phyloP scores from a whole-genome alignment of 805 yeast species.

The Yarrowia phangngaensis region DNA sequence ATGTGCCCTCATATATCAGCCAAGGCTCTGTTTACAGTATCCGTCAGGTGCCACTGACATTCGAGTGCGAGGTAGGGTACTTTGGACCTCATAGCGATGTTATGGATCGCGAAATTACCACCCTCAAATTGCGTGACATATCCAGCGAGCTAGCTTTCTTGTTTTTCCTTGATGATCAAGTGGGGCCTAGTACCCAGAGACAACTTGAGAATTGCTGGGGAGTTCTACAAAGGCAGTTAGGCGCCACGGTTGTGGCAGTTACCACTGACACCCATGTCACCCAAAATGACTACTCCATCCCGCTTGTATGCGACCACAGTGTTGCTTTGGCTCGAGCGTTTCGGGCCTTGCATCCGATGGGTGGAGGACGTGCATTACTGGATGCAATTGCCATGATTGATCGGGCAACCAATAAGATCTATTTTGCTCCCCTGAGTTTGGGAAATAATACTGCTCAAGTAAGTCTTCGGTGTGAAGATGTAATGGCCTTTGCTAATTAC shows the following conservation, averaged over 20 bases:
- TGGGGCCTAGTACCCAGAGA: neutral
- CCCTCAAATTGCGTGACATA: slow-evolving; percentile 8
- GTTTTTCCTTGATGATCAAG: slow-evolving; percentile 8
- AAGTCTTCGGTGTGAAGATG: slow-evolving; percentile 12
- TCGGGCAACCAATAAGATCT: slow-evolving; percentile 27
- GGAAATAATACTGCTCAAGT: slow-evolving; percentile 20
- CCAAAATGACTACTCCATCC: slow-evolving; percentile 15
- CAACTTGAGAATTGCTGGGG: slow-evolving; percentile 16
- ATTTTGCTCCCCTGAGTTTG: slow-evolving; percentile 25
- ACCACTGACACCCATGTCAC: slow-evolving; percentile 1
- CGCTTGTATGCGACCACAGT: slow-evolving; percentile 32
- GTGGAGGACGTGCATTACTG: slow-evolving; percentile 36
- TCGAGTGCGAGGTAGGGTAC: slow-evolving; percentile 13
- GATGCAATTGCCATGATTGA: slow-evolving; percentile 37
- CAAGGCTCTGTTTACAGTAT: slow-evolving; percentile 21
- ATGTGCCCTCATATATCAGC: slow-evolving; percentile 7
- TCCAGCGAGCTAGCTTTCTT: slow-evolving; percentile 17
- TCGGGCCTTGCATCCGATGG: slow-evolving; percentile 38
- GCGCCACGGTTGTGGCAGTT: slow-evolving; percentile 13
- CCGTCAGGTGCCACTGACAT: slow-evolving; percentile 18
- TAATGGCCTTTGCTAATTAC: slow-evolving; percentile 24
- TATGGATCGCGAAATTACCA: slow-evolving; percentile 6
- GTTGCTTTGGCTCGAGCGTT: slow-evolving; percentile 36
- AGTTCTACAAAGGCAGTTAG: slow-evolving; percentile 1
- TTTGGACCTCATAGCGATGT: slow-evolving; percentile 7